Percentiles rank a stretch among this genome's conserved stretches.
Conservation (phyloP, 768 basidiomycete species). For the Russula compacta region DNA sequence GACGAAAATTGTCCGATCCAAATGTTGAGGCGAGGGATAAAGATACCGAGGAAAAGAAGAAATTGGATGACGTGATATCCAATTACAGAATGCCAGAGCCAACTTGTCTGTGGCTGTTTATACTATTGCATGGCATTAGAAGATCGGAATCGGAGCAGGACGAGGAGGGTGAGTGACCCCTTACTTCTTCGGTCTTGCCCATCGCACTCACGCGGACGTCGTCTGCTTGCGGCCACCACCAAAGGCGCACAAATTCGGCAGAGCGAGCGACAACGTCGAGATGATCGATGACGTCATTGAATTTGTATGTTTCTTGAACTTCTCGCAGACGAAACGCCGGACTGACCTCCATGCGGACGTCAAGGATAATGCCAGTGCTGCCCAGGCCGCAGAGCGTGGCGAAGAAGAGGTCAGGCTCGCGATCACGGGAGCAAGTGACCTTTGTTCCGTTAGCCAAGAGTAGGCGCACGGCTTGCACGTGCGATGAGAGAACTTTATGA, state of each 20-base stretch:
- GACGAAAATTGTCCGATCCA: constrained; percentile 54
- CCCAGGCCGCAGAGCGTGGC: constrained; percentile 91
- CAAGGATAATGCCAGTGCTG: constrained; percentile 78
- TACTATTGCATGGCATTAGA: constrained; percentile 31
- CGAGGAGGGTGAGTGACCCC: constrained; percentile 17
- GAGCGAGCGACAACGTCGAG: constrained; percentile 47
- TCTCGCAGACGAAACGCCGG: constrained; percentile 76
- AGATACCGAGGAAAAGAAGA: constrained; percentile 69
- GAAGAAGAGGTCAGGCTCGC: constrained; percentile 68
- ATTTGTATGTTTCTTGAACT: constrained; percentile 47
- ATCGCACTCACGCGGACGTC: constrained; percentile 61
- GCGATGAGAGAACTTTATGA: constrained; percentile 74
- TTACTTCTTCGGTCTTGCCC: constrained; percentile 71
- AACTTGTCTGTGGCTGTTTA: constrained; percentile 41
- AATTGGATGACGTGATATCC: constrained; percentile 79
- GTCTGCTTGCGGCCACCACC: constrained; percentile 88
- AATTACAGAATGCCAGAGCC: constrained; percentile 64
- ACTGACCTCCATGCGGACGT: constrained; percentile 70
- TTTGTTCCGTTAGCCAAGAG: constrained; percentile 68
- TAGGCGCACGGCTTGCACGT: constrained; percentile 66
- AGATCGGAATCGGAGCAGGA: constrained; percentile 6
- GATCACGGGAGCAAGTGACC: constrained; percentile 54
- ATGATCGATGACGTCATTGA: constrained; percentile 50
- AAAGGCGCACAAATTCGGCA: constrained; percentile 86
- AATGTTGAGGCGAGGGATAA: constrained; percentile 50